phyloP scores from a whole-genome alignment of 495 filamentous ascomycete genomes.

The Physcia stellaris region DNA sequence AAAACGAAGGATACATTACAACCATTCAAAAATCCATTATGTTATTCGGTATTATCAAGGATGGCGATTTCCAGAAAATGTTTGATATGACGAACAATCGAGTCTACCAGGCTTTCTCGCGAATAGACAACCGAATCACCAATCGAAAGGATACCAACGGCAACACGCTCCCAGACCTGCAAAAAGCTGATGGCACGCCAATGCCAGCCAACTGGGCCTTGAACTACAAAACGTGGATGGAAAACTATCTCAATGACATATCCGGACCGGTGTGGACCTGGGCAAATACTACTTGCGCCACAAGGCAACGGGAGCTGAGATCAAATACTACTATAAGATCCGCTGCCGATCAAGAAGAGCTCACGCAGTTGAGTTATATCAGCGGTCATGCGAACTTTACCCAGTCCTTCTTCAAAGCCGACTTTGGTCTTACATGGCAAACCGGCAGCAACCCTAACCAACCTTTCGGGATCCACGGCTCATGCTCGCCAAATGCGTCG shows the following conservation, averaged over 20 bases:
- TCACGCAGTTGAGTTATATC: background rate
- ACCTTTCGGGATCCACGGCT: no score
- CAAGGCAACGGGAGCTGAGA: background rate
- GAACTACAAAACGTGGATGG: slow-evolving; percentile 1
- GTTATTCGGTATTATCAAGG: background rate
- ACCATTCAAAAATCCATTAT: background rate
- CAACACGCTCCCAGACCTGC: no score
- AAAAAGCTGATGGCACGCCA: background rate
- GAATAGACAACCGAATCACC: background rate
- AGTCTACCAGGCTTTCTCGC: background rate
- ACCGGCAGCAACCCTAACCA: no score
- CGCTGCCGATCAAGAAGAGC: no score
- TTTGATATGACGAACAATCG: slow-evolving; percentile 3
- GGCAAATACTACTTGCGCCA: background rate
- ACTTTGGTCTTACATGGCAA: slow-evolving; percentile 1
- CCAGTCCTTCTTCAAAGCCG: background rate
- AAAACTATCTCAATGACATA: background rate
- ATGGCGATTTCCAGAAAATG: background rate
- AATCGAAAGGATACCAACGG: no score
- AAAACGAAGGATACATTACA: background rate
- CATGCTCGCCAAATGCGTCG: no score
- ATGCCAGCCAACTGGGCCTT: background rate
- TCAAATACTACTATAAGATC: background rate
- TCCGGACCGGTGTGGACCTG: background rate
- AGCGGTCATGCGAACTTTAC: background rate